Percentiles rank a stretch among this genome's conserved stretches.
Conservation (phyloP, 345 rosid species). For the Acer campestre region DNA sequence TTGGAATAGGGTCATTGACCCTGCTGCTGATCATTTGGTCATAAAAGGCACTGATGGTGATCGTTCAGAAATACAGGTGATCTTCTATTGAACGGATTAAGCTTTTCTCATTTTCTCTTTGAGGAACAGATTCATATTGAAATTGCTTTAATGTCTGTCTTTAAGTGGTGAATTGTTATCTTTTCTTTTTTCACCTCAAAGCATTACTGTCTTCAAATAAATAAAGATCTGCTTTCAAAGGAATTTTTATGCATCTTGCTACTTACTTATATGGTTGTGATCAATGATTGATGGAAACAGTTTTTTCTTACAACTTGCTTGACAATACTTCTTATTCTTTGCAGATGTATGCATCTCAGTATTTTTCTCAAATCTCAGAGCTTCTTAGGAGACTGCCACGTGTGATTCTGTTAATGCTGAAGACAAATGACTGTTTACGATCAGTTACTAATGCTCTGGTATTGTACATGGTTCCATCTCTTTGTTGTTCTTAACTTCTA, state of each 20-base stretch:
- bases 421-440: slow-evolving; percentile 94
- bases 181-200: background rate
- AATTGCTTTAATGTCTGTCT: background rate
- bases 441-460: slow-evolving; percentile 83
- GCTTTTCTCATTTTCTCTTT: background rate
- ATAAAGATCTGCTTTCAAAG: background rate
- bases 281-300: slow-evolving; percentile 5
- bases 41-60: slow-evolving; percentile 73
- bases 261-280: background rate
- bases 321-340: slow-evolving; percentile 10
- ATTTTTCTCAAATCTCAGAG: slow-evolving; percentile 86
- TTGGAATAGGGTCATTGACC: slow-evolving; percentile 83
- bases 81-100: slow-evolving; percentile 2
- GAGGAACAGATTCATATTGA: background rate
- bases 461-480: slow-evolving; percentile 14
- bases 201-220: slow-evolving; percentile 1
- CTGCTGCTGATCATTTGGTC: slow-evolving; percentile 84
- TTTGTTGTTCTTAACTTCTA: slow-evolving; percentile 11
- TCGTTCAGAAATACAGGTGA: slow-evolving; percentile 80
- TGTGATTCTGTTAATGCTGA: slow-evolving; percentile 83
- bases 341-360: slow-evolving; percentile 94
- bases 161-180: background rate
- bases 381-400: slow-evolving; percentile 93
- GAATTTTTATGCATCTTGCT: slow-evolving; percentile 4
- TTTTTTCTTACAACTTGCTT: background rate